These are phyloP conservation scores for Termitomyces sp. DNA, from an alignment of 768 basidiomycete genomes.

Conservation along the genomic window DNA sequence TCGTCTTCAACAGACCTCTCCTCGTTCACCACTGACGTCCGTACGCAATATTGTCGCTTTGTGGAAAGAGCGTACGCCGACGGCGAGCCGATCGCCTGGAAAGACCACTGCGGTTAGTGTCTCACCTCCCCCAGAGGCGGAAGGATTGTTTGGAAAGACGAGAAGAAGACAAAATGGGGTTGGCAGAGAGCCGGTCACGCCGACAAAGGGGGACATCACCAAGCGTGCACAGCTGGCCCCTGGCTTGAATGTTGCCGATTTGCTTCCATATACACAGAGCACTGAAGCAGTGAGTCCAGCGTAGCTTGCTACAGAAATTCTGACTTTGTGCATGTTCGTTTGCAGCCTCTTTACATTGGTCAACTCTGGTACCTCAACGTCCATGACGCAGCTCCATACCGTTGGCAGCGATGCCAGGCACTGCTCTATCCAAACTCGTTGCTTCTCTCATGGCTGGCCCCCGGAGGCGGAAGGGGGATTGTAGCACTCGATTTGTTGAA, in stretches of 20 bases:
- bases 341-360: slow-evolving; percentile 83
- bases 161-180: slow-evolving; percentile 28
- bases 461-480: slow-evolving; percentile 77
- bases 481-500: slow-evolving; percentile 84
- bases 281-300: slow-evolving; percentile 37
- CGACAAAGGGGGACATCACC: slow-evolving; percentile 19
- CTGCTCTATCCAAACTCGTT: slow-evolving; percentile 81
- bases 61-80: slow-evolving; percentile 76
- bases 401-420: slow-evolving; percentile 79
- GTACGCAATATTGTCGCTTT: slow-evolving; percentile 74
- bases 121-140: slow-evolving; percentile 31
- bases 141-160: slow-evolving; percentile 49
- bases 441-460: slow-evolving; percentile 81
- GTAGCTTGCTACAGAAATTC: not conserved
- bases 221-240: slow-evolving; percentile 31
- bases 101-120: slow-evolving; percentile 31
- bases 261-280: slow-evolving; percentile 43
- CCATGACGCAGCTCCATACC: slow-evolving; percentile 71
- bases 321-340: slow-evolving; percentile 16
- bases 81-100: slow-evolving; percentile 27
- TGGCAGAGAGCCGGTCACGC: slow-evolving; percentile 17
- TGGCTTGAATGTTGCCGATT: slow-evolving; percentile 37
- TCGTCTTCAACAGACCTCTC: slow-evolving; percentile 52
- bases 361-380: slow-evolving; percentile 91
- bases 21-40: slow-evolving; percentile 65